Evolutionary conservation across 2,329 filamentous ascomycete genomes (phyloP), one percentile per base, ranked within the genome.

Genomic region (Sarocladium strictum): DNA sequence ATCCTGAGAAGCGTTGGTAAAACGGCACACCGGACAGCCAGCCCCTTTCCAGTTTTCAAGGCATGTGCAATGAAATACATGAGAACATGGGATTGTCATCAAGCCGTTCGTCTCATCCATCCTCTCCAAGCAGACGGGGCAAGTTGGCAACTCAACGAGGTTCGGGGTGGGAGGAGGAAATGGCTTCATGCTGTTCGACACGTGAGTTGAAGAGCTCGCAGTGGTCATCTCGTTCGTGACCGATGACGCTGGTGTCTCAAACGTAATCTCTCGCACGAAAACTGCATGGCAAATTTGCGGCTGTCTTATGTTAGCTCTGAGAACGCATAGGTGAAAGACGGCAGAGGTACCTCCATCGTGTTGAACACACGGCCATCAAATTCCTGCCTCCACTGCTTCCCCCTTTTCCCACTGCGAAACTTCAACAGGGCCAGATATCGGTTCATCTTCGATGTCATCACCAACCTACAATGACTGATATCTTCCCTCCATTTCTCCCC

Each of bases 91-190:
- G 38, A 97, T 97, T 1, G 94, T 99, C 66, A 99, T 83, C 2
- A 99, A 77, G 0, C 94, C 94, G 0, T 91, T 95, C 0, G 92
- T 97, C 67, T 97, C 93, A 64, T 99, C 94, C 94, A 99, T 99
- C 49, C 93, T 86, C 69, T 99, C 94, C 4, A 99, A 79, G 61
- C 94, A 99, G 10, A 99, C 94, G 0, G 94, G 92, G 60, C 94
- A 99, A 1, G 94, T 97, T 2, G 94, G 94, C 12, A 99, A 76
- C 71, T 99, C 94, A 54, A 96, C 80, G 1, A 97, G 78, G 51
- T 89, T 87, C 1, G 92, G 89, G 1, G 93, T 96, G 2, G 80
- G 81, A 2, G 77, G 85, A 3, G 82, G 81, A 53, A 84, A 83
- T 0, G 83, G 83, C 57, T 80, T 81, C 5, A 82, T 69, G 21